Evolutionary conservation across 305 asterid genomes (phyloP), one percentile per base, ranked within the genome.

Genomic region (Plantago lanceolata): DNA sequence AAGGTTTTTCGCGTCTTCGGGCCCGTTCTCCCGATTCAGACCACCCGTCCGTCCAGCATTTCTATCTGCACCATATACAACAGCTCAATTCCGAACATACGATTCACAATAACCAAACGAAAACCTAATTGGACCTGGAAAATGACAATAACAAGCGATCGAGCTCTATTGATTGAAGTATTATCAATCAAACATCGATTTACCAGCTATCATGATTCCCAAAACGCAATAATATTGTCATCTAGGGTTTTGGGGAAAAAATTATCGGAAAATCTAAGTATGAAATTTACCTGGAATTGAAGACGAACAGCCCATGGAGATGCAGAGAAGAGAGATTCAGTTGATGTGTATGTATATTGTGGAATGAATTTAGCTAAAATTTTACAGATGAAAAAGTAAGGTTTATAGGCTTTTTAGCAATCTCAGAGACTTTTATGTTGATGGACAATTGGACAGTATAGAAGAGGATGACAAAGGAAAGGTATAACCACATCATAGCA

Each of bases 281-380:
- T 61, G 73, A 58, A 63, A 61, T 66, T 73, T 78, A 86, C 96
- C 96, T 67, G 95, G 88, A 73, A 80, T 78, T 13, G 95, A 89
- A 54, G 95, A 72, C 40, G 95, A 77, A 69, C 96, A 86, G 68
- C 95, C 96, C 95, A 89, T 89, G 54, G 59, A 70, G 68, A 75
- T 48, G 64, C 61, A 6, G 65, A 48, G 11, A 3, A 53, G 26
- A 29, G 19, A 26, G 17, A 40, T 40, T 14, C 14, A 29, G 6
- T 29, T 13, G 12, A 56, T 26, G 2, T 28, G 3, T 24, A 24
- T 24, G 33, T 15, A 29, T 15, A 56, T 56, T 16, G 1, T 5
- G 28, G n/a, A 5, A 55, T 14, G 13, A 24, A 56, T 54, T 53
- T 0, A 53, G 35, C 31, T 21, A 24, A 24, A n/a, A n/a, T n/a